Conservation (phyloP, 2,329 filamentous ascomycete species). For the Biscogniauxia marginata region DNA sequence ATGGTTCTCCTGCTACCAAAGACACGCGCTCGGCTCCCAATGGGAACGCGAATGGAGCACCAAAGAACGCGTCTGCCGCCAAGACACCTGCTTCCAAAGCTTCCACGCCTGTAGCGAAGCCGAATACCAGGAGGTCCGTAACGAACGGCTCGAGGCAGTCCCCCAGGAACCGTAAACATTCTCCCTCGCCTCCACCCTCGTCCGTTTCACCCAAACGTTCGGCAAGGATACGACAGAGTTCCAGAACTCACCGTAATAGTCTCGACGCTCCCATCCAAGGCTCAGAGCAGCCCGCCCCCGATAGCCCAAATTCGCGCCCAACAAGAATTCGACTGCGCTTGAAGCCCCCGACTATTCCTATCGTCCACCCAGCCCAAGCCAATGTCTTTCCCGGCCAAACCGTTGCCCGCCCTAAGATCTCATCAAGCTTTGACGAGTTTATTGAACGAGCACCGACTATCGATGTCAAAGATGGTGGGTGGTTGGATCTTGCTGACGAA, state of each 20-base stretch:
- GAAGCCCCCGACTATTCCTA: constrained; percentile 49
- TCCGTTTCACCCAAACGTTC: constrained; percentile 38
- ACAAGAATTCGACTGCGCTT: constrained; percentile 50
- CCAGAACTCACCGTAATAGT: constrained; percentile 36
- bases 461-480: constrained; percentile 58
- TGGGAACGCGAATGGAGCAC: constrained; percentile 30
- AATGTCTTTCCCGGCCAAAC: constrained; percentile 40
- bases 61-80: constrained; percentile 31
- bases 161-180: constrained; percentile 37
- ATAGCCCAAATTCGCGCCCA: constrained; percentile 26
- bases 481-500: constrained; percentile 53
- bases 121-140: constrained; percentile 22
- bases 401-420: constrained; percentile 47
- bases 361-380: constrained; percentile 59
- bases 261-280: constrained; percentile 26
- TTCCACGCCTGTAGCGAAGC: constrained; percentile 20
- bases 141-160: constrained; percentile 21
- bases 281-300: constrained; percentile 12
- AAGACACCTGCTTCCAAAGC: constrained; percentile 29
- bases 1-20: constrained; percentile 36
- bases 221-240: constrained; percentile 42
- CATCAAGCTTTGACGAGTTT: constrained; percentile 57
- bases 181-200: constrained; percentile 40
- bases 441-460: constrained; percentile 50
- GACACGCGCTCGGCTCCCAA: constrained; percentile 29